These are phyloP conservation scores for Wickerhamomyces xylosicus DNA, from an alignment of 805 yeast species.

Conservation along the genomic window DNA sequence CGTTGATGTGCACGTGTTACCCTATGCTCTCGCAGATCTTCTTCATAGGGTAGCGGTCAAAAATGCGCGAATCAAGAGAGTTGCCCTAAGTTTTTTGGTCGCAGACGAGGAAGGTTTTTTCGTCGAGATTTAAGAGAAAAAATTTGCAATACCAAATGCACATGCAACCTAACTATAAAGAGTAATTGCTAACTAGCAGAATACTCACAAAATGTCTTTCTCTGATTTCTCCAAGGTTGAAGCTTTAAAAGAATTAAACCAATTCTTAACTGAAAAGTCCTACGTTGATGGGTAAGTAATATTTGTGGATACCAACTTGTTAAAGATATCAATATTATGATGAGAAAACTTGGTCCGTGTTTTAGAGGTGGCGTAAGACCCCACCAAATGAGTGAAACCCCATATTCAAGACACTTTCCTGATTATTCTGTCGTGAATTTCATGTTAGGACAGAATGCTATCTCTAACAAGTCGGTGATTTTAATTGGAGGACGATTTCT, in stretches of 20 bases:
- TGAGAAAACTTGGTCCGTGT: slow-evolving; percentile 90
- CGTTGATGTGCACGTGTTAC: no score
- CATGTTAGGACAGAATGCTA: neutral
- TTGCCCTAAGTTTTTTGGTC: neutral
- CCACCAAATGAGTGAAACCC: slow-evolving; percentile 88
- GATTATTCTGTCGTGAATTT: no score
- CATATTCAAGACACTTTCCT: slow-evolving; percentile 33
- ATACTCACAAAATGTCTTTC: slow-evolving; percentile 46
- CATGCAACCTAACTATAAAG: neutral
- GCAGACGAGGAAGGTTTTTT: neutral
- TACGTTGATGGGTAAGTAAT: slow-evolving; percentile 89
- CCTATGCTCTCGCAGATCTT: no score
- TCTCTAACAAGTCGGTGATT: no score
- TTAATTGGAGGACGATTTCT: slow-evolving; percentile 6
- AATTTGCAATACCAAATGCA: no score
- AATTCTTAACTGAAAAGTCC: slow-evolving; percentile 83
- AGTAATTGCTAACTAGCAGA: neutral
- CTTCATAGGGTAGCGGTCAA: no score
- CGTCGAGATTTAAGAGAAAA: neutral
- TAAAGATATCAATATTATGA: slow-evolving; percentile 30
- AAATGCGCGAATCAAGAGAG: neutral
- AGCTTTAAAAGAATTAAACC: slow-evolving; percentile 66
- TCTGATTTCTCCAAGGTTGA: slow-evolving; percentile 75
- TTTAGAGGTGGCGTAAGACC: slow-evolving; percentile 94
- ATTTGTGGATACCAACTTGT: neutral